A percentile compares a stretch with the other conserved stretches of the same genome.
These are phyloP conservation scores for Nicotiana sylvestris DNA, from an alignment of 257 asterid genomes.

Conservation along the genomic window DNA sequence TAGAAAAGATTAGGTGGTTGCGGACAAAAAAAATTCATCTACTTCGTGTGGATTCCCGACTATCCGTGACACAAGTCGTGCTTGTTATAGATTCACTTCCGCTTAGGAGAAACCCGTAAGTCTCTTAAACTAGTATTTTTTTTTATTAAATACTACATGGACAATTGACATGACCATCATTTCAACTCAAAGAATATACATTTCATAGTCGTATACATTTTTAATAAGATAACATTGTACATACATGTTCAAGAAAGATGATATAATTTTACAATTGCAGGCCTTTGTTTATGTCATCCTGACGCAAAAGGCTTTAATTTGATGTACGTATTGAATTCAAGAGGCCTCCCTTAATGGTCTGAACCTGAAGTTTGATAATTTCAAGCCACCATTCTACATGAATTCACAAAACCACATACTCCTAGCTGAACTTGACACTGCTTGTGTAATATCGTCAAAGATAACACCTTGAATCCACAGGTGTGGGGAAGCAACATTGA, in stretches of 20 bases:
- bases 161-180: background rate
- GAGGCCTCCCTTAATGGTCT: background rate
- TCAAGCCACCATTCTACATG: constrained; percentile 43
- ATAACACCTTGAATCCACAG: constrained; percentile 28
- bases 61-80: no score
- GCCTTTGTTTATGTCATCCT: background rate
- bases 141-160: background rate
- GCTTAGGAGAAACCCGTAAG: no score
- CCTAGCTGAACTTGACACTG: constrained; percentile 30
- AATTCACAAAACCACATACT: constrained; percentile 28
- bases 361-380: background rate
- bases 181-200: background rate
- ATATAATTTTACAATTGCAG: constrained; percentile 7
- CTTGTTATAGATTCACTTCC: no score
- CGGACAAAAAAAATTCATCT: no score
- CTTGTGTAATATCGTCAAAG: constrained; percentile 17
- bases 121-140: no score
- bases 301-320: background rate
- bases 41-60: no score
- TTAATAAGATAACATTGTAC: background rate
- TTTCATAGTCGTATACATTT: background rate
- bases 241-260: background rate
- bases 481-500: constrained; percentile 27
- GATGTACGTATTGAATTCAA: background rate
- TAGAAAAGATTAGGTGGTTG: no score